Base-by-base conservation (phyloP, 2,329 filamentous ascomycete genomes). In the Xylariaceae sp. region DNA sequence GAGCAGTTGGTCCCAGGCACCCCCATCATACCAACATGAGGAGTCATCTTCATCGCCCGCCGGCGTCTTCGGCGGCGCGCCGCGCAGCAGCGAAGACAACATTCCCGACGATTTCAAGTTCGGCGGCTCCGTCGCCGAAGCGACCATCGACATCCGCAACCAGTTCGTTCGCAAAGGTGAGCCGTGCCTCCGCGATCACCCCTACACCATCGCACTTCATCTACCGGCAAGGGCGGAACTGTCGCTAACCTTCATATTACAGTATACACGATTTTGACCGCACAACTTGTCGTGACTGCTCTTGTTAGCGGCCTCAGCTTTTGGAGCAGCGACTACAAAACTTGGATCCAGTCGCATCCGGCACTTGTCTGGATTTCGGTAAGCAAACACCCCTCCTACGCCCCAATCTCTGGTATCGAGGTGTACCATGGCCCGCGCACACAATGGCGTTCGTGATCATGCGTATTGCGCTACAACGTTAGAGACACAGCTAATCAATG, bases 91-190 rank as follows among this genome's bases (percentile, higher is more conserved):
- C 72, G 84, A 92, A 68, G 92, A 96, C 74, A 95, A 96, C 67
- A 70, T 97, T 42, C 92, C 92, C 1, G 92, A 97, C 76, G 92
- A 97, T 73, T 97, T 97, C 84, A 97, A 96, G 88, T 97, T 95
- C 68, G 94, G 92, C 64, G 92, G 91, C 58, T 90, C 87, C 16
- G 92, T 97, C 55, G 87, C 92, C 62, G 94, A 97, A 76, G 92
- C 89, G 44, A 95, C 92, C 18, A 79, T 97, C 68, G 91, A 95
- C 67, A 96, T 99, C 69, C 88, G 92, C 64, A 95, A 96, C 84
- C 89, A 94, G 73, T 99, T 96, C 72, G 80, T 96, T 65, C 87
- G 92, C 73, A 97, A 97, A 79, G 56, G 56, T 57, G 22, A 55
- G 49, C 45, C 19, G 21, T 34, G 15, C 19, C 18, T 16, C n/a